These are phyloP conservation scores for Ganoderma sp. DNA, from an alignment of 1,284 basidiomycete genomes.

Conservation along the genomic window DNA sequence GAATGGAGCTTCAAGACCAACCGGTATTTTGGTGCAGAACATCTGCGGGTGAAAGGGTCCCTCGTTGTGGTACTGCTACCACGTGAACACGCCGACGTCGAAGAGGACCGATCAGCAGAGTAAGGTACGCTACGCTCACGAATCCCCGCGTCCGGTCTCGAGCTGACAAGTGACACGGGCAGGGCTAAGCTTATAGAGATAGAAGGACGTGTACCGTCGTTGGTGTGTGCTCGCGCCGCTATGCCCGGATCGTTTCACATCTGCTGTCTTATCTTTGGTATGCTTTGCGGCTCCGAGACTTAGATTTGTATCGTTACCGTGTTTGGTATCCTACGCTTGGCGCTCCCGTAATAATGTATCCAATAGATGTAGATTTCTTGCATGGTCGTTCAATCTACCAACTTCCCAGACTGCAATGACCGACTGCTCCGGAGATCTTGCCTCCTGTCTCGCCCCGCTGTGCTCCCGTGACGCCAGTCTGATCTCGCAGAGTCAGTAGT, in stretches of 20 bases:
- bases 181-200: background rate
- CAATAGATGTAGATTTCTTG: conserved; percentile 1
- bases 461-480: background rate
- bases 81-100: conserved; percentile 10
- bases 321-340: conserved; percentile 6
- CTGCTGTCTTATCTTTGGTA: conserved; percentile 3
- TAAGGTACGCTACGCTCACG: conserved; percentile 2
- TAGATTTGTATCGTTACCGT: conserved; percentile 2
- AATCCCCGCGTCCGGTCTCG: conserved; percentile 3
- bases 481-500: background rate
- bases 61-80: conserved; percentile 32
- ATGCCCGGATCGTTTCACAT: conserved; percentile 19
- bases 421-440: conserved; percentile 1
- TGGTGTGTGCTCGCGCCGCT: conserved; percentile 8
- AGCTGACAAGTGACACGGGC: conserved; percentile 1
- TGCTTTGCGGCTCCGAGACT: conserved; percentile 11
- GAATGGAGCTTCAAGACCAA: conserved; percentile 50
- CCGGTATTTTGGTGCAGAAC: conserved; percentile 44
- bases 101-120: background rate
- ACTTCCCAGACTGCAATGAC: background rate
- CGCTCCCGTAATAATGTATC: background rate
- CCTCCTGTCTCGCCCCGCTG: background rate
- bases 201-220: background rate
- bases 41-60: conserved; percentile 36
- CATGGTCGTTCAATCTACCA: background rate